Evolutionary conservation across 257 asterid genomes (phyloP), one percentile per base, ranked within the genome.

Genomic region (Ehretia macrophylla): DNA sequence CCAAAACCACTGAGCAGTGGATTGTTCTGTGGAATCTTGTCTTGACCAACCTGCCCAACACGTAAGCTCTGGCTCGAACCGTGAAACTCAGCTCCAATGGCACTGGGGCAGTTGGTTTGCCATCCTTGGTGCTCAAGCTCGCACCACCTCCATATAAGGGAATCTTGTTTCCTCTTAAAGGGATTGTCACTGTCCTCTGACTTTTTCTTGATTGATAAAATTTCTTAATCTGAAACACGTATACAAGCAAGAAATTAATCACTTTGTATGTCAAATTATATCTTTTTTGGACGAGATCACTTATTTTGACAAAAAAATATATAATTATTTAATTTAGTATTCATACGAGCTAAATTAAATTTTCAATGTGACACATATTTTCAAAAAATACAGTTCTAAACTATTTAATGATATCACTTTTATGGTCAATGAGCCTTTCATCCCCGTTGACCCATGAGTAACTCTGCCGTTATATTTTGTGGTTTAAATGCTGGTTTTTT

Each of bases 71-170:
- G 64, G 88, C 96, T 71, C 88, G 81, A 39, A 90, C 74, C 8
- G 71, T 75, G 66, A 90, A 83, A 49, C 67, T 74, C 78, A 91
- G 56, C 11, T 55, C 53, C 68, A 88, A 45, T 0, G 87, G 85
- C 64, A 85, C 95, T 9, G 96, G 85, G 10, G 54, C 66, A 0
- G 58, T 10, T 14, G 90, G 96, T 58, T 77, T 83, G 56, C 88
- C 98, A 0, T 71, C 65, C 37, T 67, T 63, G 67, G 87, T 91
- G 69, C 45, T 23, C 81, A 88, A 61, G 70, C 70, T 57, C 4
- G 95, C 80, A 0, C 95, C 95, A 1, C 97, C 97, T 6, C 98
- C 98, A 44, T 91, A 91, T 20, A 88, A 44, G 1, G 98, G 98
- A 56, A 91, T 75, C 12, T 54, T 19, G 55, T 32, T 73, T 12